phyloP scores from a whole-genome alignment of 768 basidiomycete species.

The Auriscalpium orientale region DNA sequence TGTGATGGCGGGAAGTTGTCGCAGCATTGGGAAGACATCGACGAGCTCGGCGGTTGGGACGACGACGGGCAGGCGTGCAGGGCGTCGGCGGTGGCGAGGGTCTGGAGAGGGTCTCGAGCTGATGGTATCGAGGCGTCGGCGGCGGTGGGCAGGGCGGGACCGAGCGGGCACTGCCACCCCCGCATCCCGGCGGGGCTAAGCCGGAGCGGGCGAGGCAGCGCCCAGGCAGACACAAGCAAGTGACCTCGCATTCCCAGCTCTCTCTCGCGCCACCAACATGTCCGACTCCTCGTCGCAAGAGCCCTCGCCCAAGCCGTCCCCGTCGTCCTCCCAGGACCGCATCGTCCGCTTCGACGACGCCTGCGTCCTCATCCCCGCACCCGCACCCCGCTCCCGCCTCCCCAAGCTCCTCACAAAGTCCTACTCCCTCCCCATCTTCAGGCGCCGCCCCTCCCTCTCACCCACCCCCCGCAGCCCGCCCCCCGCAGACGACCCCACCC shows the following conservation, averaged over 20 bases:
- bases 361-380: constrained; percentile 70
- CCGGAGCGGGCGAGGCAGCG: neutral
- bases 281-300: neutral
- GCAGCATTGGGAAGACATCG: no score
- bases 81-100: no score
- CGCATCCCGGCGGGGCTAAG: neutral
- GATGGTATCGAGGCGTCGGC: neutral
- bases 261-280: neutral
- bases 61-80: no score
- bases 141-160: neutral
- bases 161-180: constrained; percentile 1
- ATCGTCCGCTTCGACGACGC: constrained; percentile 64
- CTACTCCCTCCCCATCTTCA: constrained; percentile 65
- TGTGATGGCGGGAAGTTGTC: no score
- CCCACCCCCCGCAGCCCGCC: neutral
- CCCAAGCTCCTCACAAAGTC: constrained; percentile 55
- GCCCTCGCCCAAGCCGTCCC: neutral
- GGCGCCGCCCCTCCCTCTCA: constrained; percentile 44
- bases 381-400: constrained; percentile 30
- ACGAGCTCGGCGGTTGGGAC: no score
- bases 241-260: neutral
- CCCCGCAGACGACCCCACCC: neutral
- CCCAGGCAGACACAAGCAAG: neutral
- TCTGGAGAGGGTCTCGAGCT: no score
- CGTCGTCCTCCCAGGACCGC: constrained; percentile 9